Evolutionary conservation across 2,329 filamentous ascomycete species (phyloP), one percentile per base, ranked within the genome.

Genomic region (Fusarium citri): DNA sequence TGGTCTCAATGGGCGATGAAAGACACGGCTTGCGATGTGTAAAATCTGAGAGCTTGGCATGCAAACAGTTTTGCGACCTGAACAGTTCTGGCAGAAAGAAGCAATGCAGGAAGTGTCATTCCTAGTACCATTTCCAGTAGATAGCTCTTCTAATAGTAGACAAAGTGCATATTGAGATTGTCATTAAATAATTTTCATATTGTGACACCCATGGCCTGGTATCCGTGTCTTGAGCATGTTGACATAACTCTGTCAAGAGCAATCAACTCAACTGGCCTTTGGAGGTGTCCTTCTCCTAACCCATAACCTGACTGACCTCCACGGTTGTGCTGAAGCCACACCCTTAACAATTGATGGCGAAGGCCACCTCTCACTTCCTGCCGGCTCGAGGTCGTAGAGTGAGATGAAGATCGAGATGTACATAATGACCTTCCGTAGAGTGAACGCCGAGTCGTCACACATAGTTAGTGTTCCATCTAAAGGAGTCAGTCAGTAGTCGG

Each of bases 361-460:
- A 5, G 62, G 59, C 79, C 78, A 81, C 8, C 56, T 61, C 7
- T 69, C 51, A 15, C 75, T 76, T 8, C 71, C 67, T 1, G 73
- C 73, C 2, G 80, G 76, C 47, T 73, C 61, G 25, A 82, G 75
- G 22, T 82, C 78, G 57, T 82, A 82, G 26, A 81, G 74, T 0
- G 78, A 76, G 31, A 82, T 66, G 16, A 82, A 75, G 16, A 78
- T 69, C 0, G 80, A 76, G 11, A 77, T 69, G 56, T 77, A 80
- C 16, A 80, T 53, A 5, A 81, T 50, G 8, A 81, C 74, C 55
- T 82, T 80, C 31, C 78, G 75, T 16, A 76, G 23, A 3, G 79
- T 75, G 49, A 80, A 77, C 0, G 69, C 69, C 4, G 76, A 71
- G 10, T 80, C 78, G 22, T 79, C 77, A 59, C 74, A 78, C 72